Base-by-base conservation (phyloP, 805 yeast species). In the Millerozyma acaciae region DNA sequence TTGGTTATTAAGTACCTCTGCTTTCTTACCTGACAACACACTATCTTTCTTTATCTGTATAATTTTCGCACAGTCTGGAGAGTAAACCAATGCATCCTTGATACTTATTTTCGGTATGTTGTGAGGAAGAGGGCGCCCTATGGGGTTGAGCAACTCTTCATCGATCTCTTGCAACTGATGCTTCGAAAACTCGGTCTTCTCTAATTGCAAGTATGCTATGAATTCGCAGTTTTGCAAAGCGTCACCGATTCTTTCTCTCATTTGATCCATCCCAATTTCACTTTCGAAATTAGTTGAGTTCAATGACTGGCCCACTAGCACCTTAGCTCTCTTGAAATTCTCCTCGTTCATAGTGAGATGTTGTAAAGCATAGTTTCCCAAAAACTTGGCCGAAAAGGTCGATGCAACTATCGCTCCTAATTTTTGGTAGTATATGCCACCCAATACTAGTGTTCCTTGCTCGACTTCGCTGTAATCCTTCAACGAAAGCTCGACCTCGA, bases 41-140 rank as follows among this genome's bases (percentile, higher is more conserved):
- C 35, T 32, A 5, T 38, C 39, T 6, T 41, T 35, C 20, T 46
- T 43, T 17, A 44, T 46, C 20, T 40, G 53, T 4, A 85, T 39
- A 2, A 73, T 51, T 2, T 81, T 50, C 0, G 89, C 95, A 64
- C 97, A 89, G 51, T 89, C 95, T 0, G 97, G 97, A 0, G 96
- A 86, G 49, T 84, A 88, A 13, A 86, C 38, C 9, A 86, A 41
- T 5, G 82, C 87, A 8, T 70, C 57, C 2, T 70, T 53, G 7
- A 89, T 47, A 20, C 60, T 60, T 12, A 89, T 43, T 0, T 55
- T 47, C 0, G 96, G 96, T 4, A 80, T 51, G 1, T 49, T 38
- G 3, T 36, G 23, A 12, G 72, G 68, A 10, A 79, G 70, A 2
- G 96, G 96, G 39, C 84, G 64, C 0, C 97, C 97, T n/a, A 73